Evolutionary conservation across 1,139 yeast species (phyloP).

Genomic region (Geotrichum restrictum): DNA sequence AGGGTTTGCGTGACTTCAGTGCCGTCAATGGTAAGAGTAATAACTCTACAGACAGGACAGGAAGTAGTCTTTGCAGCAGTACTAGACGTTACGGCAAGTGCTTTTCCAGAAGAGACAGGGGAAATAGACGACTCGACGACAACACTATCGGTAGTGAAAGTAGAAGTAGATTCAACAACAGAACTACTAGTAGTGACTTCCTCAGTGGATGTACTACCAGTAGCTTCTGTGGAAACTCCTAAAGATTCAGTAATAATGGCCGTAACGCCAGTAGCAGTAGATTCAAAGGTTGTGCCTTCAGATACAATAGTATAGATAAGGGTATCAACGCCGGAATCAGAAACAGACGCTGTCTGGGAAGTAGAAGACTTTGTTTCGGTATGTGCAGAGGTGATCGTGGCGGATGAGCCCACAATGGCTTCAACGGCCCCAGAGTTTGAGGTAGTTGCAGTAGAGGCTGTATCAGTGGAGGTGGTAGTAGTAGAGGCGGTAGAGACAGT

Average conservation of each 20-base stretch:
- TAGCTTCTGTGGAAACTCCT: background rate
- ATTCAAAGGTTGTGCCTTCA: background rate
- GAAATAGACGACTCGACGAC: background rate
- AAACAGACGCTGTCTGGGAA: background rate
- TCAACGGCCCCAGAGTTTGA: no score
- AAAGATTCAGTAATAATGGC: background rate
- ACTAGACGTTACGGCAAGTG: background rate
- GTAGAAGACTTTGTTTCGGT: background rate
- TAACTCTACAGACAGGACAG: slow-evolving; percentile 13
- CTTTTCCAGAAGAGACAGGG: background rate
- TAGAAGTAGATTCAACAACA: background rate
- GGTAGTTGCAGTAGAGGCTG: no score
- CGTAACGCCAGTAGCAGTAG: background rate
- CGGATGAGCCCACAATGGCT: no score
- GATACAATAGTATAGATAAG: background rate
- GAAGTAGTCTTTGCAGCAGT: slow-evolving; percentile 2
- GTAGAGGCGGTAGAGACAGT: no score
- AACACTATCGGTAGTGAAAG: background rate
- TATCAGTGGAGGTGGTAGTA: background rate
- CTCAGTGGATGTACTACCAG: background rate
- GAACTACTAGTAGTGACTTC: background rate
- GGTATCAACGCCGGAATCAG: no score
- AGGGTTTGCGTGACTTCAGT: background rate
- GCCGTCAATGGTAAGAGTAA: slow-evolving; percentile 3
- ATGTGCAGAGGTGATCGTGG: background rate